Percentiles rank a stretch among this genome's conserved stretches.
These are phyloP conservation scores for Nymphaea colorata DNA, from an alignment of 164 flowering plant species.

Conservation along the genomic window DNA sequence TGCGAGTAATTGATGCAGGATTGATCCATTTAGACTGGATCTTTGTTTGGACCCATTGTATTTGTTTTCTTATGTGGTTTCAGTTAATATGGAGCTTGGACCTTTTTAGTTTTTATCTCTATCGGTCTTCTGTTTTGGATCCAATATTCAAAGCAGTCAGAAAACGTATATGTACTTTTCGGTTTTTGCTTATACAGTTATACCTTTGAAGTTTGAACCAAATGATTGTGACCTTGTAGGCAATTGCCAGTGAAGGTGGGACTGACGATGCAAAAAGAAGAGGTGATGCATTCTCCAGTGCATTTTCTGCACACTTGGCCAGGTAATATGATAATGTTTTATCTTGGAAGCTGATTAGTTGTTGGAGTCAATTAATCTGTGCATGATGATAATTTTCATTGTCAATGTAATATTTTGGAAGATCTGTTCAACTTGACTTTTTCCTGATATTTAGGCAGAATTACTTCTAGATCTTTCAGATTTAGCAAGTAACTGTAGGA, in stretches of 20 bases:
- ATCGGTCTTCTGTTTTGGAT: too few relatives aligned
- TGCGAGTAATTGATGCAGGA: too few relatives aligned
- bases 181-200: background rate
- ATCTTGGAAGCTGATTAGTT: background rate
- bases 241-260: conserved; percentile 99
- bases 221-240: conserved; percentile 26
- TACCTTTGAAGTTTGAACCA: background rate
- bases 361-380: background rate
- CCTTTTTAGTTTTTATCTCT: too few relatives aligned
- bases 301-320: conserved; percentile 92
- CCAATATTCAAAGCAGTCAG: too few relatives aligned
- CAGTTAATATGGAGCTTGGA: too few relatives aligned
- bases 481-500: too few relatives aligned
- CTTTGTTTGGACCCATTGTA: too few relatives aligned
- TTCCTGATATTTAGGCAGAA: too few relatives aligned
- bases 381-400: background rate
- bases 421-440: too few relatives aligned
- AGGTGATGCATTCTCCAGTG: conserved; percentile 98
- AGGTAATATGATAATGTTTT: conserved; percentile 29
- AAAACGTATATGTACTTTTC: background rate
- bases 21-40: too few relatives aligned
- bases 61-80: too few relatives aligned
- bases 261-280: conserved; percentile 98
- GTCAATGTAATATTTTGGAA: background rate
- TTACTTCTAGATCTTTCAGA: too few relatives aligned